A percentile compares a stretch with the other conserved stretches of the same genome.
Conservation (phyloP, 805 yeast genomes). For the Candida dajiaensis region DNA sequence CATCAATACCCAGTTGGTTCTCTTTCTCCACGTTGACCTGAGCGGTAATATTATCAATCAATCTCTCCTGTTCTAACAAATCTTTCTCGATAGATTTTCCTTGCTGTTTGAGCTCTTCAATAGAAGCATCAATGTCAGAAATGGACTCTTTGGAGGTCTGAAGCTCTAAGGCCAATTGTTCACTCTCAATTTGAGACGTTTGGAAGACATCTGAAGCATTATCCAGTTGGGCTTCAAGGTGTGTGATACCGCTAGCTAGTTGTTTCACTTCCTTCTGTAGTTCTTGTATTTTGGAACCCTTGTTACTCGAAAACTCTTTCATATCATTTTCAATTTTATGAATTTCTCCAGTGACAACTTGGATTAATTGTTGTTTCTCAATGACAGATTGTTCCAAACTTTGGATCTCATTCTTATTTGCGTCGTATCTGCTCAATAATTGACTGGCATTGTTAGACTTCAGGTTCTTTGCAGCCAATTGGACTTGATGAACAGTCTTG, state of each 20-base stretch:
- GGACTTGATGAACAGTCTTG: slow-evolving; percentile 53
- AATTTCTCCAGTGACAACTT: slow-evolving; percentile 38
- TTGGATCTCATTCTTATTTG: slow-evolving; percentile 40
- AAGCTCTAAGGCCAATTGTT: slow-evolving; percentile 58
- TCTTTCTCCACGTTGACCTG: slow-evolving; percentile 35
- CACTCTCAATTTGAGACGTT: slow-evolving; percentile 60
- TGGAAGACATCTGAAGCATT: slow-evolving; percentile 50
- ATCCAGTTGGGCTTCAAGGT: slow-evolving; percentile 36
- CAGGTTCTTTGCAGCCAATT: slow-evolving; percentile 47
- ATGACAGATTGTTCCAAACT: slow-evolving; percentile 33
- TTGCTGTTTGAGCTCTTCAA: slow-evolving; percentile 31
- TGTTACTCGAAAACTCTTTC: slow-evolving; percentile 72
- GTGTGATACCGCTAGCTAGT: slow-evolving; percentile 31
- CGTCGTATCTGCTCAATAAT: slow-evolving; percentile 44
- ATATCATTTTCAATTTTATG: slow-evolving; percentile 63
- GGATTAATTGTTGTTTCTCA: slow-evolving; percentile 28
- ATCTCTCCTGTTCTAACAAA: slow-evolving; percentile 23
- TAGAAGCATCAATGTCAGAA: slow-evolving; percentile 27
- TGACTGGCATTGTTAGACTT: slow-evolving; percentile 51
- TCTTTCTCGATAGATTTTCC: slow-evolving; percentile 20
- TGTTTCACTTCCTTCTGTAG: slow-evolving; percentile 45
- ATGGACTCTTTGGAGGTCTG: slow-evolving; percentile 37
- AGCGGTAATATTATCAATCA: slow-evolving; percentile 23
- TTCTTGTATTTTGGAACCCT: slow-evolving; percentile 71
- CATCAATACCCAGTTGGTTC: slow-evolving; percentile 61